Conservation (phyloP, 1,139 yeast species). For the Oligophagozyma castellii region DNA sequence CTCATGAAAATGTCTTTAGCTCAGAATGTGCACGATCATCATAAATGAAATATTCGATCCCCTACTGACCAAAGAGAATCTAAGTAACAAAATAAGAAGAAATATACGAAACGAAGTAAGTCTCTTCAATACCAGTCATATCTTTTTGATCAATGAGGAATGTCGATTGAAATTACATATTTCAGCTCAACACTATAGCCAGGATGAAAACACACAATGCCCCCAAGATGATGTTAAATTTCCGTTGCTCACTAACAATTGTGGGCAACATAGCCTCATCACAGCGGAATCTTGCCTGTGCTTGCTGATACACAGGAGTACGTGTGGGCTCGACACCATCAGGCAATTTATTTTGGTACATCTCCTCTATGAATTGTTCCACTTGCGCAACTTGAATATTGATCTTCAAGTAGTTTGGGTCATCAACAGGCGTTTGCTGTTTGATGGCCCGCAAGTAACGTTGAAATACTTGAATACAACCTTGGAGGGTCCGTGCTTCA, state of each 20-base stretch:
- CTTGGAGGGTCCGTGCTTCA: conserved; percentile 58
- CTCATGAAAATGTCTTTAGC: too few species aligned
- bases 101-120: too few species aligned
- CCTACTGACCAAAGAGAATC: too few species aligned
- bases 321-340: conserved; percentile 29
- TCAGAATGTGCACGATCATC: too few species aligned
- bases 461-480: conserved; percentile 64
- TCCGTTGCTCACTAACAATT: conserved; percentile 20
- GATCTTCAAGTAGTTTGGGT: conserved; percentile 76
- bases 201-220: too few species aligned
- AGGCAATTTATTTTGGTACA: conserved; percentile 48
- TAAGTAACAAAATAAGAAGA: too few species aligned
- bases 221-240: conserved; percentile 15
- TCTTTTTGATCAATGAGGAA: too few species aligned
- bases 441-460: conserved; percentile 65
- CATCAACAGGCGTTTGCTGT: conserved; percentile 61
- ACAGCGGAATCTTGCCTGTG: conserved; percentile 23
- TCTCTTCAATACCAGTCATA: too few species aligned
- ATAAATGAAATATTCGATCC: too few species aligned
- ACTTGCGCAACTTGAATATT: conserved; percentile 80
- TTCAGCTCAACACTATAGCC: too few species aligned
- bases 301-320: conserved; percentile 28
- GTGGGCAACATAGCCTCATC: conserved; percentile 19
- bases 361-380: conserved; percentile 68
- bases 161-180: too few species aligned